A percentile compares a stretch with the other conserved stretches of the same genome.
These are phyloP conservation scores for Exophiala sideris DNA, from an alignment of 2,329 filamentous ascomycete genomes.

Conservation along the genomic window DNA sequence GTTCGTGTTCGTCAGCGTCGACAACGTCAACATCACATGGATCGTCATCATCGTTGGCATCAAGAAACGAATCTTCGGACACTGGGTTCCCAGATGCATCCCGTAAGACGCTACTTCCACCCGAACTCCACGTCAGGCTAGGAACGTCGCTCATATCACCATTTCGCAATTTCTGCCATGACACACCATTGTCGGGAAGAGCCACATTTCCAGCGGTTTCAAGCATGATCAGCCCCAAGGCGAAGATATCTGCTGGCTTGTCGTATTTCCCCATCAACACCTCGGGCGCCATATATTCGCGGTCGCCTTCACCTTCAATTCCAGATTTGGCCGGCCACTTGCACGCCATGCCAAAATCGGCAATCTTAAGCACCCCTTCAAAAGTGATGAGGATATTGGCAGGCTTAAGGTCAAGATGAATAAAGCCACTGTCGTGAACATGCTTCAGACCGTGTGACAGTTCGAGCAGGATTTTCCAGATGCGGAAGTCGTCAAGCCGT, in stretches of 20 bases:
- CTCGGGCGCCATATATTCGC: conserved; percentile 93
- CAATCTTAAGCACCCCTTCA: conserved; percentile 64
- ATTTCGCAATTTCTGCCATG: conserved; percentile 84
- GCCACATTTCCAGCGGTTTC: conserved; percentile 93
- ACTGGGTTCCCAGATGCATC: conserved; percentile 71
- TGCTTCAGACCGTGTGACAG: conserved; percentile 77
- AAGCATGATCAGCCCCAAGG: conserved; percentile 87
- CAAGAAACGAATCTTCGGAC: conserved; percentile 40
- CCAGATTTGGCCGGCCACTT: conserved; percentile 70
- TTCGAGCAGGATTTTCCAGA: conserved; percentile 96
- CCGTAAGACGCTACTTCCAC: conserved; percentile 65
- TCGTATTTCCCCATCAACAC: conserved; percentile 82
- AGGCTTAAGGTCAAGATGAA: conserved; percentile 65
- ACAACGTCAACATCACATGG: conserved; percentile 32
- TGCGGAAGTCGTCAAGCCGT: conserved; percentile 90
- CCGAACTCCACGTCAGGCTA: conserved; percentile 75
- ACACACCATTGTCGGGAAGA: conserved; percentile 85
- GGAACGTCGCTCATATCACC: conserved; percentile 88
- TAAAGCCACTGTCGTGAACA: conserved; percentile 83
- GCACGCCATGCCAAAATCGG: conserved; percentile 70
- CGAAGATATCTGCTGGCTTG: conserved; percentile 90
- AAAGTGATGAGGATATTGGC: conserved; percentile 65
- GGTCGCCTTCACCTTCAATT: conserved; percentile 88
- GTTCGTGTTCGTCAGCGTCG: conserved; percentile 28
- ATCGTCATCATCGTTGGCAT: conserved; percentile 40